Percentiles rank a stretch among this genome's conserved stretches.
These are phyloP conservation scores for Fusarium sp. DNA, from an alignment of 2,329 filamentous ascomycete genomes.

Conservation along the genomic window DNA sequence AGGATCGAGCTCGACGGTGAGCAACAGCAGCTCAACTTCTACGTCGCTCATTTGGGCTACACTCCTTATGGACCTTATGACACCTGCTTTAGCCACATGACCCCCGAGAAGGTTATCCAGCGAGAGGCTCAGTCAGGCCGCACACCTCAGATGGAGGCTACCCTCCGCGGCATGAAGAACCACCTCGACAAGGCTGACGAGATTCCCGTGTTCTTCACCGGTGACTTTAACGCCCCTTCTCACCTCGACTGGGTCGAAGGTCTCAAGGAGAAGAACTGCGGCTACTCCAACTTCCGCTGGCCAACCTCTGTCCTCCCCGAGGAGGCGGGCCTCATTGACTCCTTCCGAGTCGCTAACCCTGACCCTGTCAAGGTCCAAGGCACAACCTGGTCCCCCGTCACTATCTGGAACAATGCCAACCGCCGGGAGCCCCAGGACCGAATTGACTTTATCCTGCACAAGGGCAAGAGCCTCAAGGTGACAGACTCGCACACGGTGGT, in stretches of 20 bases:
- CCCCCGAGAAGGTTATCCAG: constrained; percentile 48
- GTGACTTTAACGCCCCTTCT: constrained; percentile 59
- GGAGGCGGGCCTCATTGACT: constrained; percentile 54
- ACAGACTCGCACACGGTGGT: constrained; percentile 48
- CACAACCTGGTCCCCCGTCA: constrained; percentile 57
- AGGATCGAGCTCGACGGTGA: constrained; percentile 51
- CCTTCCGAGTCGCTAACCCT: constrained; percentile 52
- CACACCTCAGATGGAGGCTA: constrained; percentile 53
- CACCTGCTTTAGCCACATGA: constrained; percentile 54
- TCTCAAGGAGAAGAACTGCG: constrained; percentile 51
- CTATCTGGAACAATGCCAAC: constrained; percentile 46
- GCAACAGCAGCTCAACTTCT: constrained; percentile 49
- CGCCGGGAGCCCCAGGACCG: constrained; percentile 55
- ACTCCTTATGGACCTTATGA: constrained; percentile 58
- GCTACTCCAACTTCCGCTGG: constrained; percentile 50
- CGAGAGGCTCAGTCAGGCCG: constrained; percentile 53
- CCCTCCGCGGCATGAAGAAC: constrained; percentile 48
- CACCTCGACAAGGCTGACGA: constrained; percentile 47
- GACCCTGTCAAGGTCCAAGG: constrained; percentile 50
- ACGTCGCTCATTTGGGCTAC: constrained; percentile 52
- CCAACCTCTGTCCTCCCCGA: constrained; percentile 52
- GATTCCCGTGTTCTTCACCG: constrained; percentile 52
- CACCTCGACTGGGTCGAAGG: constrained; percentile 56
- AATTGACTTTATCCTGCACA: constrained; percentile 58
- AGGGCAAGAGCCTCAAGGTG: constrained; percentile 48